Evolutionary conservation across 169 alveolate genomes (phyloP), one percentile per base, ranked within the genome.

Genomic region (Cryptosporidium bovis): DNA sequence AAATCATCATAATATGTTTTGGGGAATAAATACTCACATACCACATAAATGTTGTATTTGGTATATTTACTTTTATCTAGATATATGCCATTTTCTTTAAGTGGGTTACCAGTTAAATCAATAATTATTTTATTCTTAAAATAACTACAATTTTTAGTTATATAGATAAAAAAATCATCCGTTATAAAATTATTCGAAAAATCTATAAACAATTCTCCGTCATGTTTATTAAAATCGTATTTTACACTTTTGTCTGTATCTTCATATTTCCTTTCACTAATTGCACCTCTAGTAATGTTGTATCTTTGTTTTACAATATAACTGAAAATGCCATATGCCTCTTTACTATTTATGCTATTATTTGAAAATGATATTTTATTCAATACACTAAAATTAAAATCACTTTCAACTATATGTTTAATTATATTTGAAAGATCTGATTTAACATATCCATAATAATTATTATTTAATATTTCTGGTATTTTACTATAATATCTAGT

Each of bases 71-170:
- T 40, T 40, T 40, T 40, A 40, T 40, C 10, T 40, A 40, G 10
- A 29, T 51, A 55, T 20, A 55, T 55, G 27, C n/a, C 33, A 66
- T n/a, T n/a, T 51, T 69, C 60, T n/a, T 40, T 3, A 31, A 69
- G 34, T 51, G 83, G 83, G 29, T 69, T 69, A 12, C 83, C 83
- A 29, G 83, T 69, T 36, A 69, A 55, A 18, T 69, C 56, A 2
- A 69, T 69, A 16, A 29, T 46, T 64, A 69, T n/a, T 53, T 2
- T 53, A 53, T 53, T 20, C 29, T 53, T 53, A 12, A 53, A 53
- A 53, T 13, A 53, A 1, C 4, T 29, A n/a, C 20, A 24, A 31
- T 50, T 24, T 1, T 67, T 31, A 44, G n/a, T 50, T 18, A 40
- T 6, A 40, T 44, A 16, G 27, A 51, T 15, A 15, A 53, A 55